Base-by-base conservation (phyloP, 163 green algal species). In the Chlamydomonas reinhardtii region DNA sequence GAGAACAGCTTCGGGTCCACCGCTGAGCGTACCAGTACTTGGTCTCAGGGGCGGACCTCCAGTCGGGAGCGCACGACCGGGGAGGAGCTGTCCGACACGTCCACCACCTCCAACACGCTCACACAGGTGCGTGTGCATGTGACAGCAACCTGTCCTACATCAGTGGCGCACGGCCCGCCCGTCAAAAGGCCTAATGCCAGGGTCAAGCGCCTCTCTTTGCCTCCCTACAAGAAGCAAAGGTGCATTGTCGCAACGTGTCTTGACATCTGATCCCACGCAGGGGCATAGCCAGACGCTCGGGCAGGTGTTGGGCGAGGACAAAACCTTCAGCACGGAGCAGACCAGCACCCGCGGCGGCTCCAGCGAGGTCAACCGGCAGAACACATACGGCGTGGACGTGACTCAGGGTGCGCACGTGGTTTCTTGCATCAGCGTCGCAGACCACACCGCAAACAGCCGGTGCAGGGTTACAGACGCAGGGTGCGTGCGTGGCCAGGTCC, bases 221-320 rank as follows among this genome's bases (percentile, higher is more conserved):
- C n/a, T n/a, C n/a, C n/a, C n/a, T n/a, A n/a, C n/a, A n/a, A n/a
- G n/a, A n/a, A n/a, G n/a, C n/a, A n/a, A n/a, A n/a, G n/a, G n/a
- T n/a, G n/a, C n/a, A n/a, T n/a, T n/a, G n/a, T n/a, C n/a, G n/a
- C n/a, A 56, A 12, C 48, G 14, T 56, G 48, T 8, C 48, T 20
- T 17, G 5, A 9, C 48, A 14, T 14, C 9, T 17, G 9, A 17
- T 1, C 12, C 1, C 27, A 1, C 31, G 43, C 48, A 78, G 76
- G 76, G 76, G 24, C 68, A 73, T 35, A 83, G 34, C 76, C 76
- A 73, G 35, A 32, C 76, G 17, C 76, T 61, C 17, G 76, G 76
- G 31, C 52, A 6, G 22, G 19, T n/a, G 4, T 27, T 65, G 15
- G 59, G 61, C 27, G 61, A 83, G 61, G 76, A 74, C 31, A 74